Base-by-base conservation (phyloP, 31 red algal genomes). In the Asparagopsis taxiformis region DNA sequence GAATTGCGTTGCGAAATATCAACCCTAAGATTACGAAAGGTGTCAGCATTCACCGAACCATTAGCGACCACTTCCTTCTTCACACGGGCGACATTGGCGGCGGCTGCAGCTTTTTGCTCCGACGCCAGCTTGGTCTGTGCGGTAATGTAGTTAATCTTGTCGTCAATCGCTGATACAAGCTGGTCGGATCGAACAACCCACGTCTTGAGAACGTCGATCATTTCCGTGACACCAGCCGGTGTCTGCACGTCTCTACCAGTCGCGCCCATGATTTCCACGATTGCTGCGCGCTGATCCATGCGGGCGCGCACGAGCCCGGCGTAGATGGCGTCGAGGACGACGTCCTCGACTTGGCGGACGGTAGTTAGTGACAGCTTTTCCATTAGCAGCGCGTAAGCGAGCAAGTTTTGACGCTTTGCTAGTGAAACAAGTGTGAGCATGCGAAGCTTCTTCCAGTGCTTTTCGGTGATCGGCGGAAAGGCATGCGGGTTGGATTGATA, bases 361-460 rank as follows among this genome's bases (percentile, higher is more conserved):
- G 32, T 22, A 19, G 13, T 17, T 0, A 86, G 41, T 23, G 44
- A 24, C 15, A 86, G 62, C 13, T 41, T 49, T 11, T 31, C 11
- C 2, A 38, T 55, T 15, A 86, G 59, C 11, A 39, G 49, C 4
- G 29, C 31, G 63, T 86, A 86, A 23, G 24, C 16, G 32, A 86
- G 54, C 36, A 30, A 41, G 46, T 11, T 29, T 20, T 59, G 56
- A 20, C 59, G 50, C 24, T 25, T 17, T 9, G 70, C 70, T 3
- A 76, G 60, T 22, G 70, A 67, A 25, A 76, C 62, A 15, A 86
- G 62, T 22, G 69, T 86, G 41, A 86, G 71, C 16, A 50, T 69
- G 22, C 71, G 82, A 25, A 86, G 82, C 48, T 86, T 86, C 21
- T 37, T 24, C 3, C 59, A 21, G 11, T 83, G 79, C 6, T 21